Base-by-base conservation (phyloP, 169 alveolate genomes). In the Plasmodium yoelii region DNA sequence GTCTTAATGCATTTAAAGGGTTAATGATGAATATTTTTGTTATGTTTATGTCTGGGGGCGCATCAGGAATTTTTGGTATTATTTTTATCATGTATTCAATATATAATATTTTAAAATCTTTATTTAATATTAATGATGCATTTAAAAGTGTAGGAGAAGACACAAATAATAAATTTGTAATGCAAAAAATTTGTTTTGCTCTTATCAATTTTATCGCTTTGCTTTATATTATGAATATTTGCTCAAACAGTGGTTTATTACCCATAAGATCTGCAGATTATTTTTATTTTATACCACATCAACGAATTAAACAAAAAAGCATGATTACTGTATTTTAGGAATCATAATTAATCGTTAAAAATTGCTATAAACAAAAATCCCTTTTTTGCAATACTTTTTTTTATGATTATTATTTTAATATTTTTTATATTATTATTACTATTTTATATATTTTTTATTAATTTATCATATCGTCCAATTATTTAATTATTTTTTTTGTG, bases 11-110 rank as follows among this genome's bases (percentile, higher is more conserved):
- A 80, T 65, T 80, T 69, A 80, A 80, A 67, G 90, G 90, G 19
- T 55, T 80, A 51, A 34, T 67, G 28, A 80, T 80, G 90, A 80
- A 80, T 42, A n/a, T 80, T 65, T 80, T 80, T 67, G 90, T 80
- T 59, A 80, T 80, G 90, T 80, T 65, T 46, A 80, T 80, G 90
- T 80, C 90, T 4, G 90, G 90, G 12, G 90, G 90, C 6, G 90
- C 90, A 10, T 80, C 90, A 18, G 90, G 90, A 6, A 80, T 80
- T 4, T 80, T 80, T 65, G 90, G 90, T 44, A 80, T 80, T 5
- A 80, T 80, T 65, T 80, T 80, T 80, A 67, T 80, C 9, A 60
- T 80, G n/a, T 80, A 80, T 47, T 80, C 90, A 10, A 69, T 65
- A 12, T 80, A 80, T 28, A 80, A 80, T 39, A 80, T 80, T 34